Conservation (phyloP, 306 rosid genomes). For the Citrullus colocynthis region DNA sequence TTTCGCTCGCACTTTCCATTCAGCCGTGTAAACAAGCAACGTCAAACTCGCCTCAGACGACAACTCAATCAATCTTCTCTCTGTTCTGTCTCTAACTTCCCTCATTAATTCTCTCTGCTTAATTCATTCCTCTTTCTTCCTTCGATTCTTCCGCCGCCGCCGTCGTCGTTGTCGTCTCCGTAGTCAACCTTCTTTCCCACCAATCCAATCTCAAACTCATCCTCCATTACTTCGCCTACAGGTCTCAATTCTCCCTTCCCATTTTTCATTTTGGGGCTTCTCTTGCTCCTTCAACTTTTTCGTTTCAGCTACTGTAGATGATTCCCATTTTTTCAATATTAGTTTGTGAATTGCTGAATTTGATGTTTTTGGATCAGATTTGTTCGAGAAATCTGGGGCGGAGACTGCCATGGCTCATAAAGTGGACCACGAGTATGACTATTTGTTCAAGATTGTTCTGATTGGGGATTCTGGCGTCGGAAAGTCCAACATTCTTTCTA, state of each 20-base stretch:
- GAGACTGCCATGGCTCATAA: conserved; percentile 67
- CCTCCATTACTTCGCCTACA: neutral
- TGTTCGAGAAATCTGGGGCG: conserved; percentile 17
- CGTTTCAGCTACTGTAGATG: neutral
- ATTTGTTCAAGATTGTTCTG: conserved; percentile 91
- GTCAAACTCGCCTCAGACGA: neutral
- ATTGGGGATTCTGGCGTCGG: conserved; percentile 98
- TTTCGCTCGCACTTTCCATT: neutral
- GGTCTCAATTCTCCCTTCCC: neutral
- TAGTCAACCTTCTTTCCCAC: neutral
- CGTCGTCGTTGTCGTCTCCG: neutral
- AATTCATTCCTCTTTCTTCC: neutral
- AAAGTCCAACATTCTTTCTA: conserved; percentile 89
- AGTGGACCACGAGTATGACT: conserved; percentile 95
- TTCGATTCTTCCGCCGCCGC: neutral
- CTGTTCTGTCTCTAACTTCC: conserved; percentile 3
- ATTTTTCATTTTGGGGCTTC: neutral
- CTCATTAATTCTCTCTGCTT: neutral
- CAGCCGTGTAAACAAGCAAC: neutral
- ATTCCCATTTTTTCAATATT: neutral
- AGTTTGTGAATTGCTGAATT: neutral
- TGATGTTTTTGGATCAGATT: conserved; percentile 16
- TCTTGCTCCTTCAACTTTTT: neutral
- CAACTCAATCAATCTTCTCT: neutral
- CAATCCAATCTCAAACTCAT: neutral